phyloP scores from a whole-genome alignment of 2,329 filamentous ascomycete species.

The Aschersonia sp. region DNA sequence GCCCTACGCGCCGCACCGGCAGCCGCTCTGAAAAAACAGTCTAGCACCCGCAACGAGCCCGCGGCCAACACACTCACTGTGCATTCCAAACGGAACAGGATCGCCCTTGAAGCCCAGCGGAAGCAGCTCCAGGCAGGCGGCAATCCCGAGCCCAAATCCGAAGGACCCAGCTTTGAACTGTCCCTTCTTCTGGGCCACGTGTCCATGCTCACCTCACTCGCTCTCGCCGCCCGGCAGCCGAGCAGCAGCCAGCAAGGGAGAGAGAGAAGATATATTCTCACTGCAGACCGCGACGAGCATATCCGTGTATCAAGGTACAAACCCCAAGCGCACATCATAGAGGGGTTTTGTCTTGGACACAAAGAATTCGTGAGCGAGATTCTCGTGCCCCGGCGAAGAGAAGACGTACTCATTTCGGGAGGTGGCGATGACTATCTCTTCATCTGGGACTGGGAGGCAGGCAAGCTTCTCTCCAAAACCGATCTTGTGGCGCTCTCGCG shows the following conservation, averaged over 20 bases:
- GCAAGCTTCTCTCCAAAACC: constrained; percentile 36
- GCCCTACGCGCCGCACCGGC: constrained; percentile 3
- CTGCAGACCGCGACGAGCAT: constrained; percentile 50
- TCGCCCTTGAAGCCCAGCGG: constrained; percentile 44
- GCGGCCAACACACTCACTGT: constrained; percentile 45
- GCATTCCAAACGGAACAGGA: constrained; percentile 48
- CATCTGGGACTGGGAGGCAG: constrained; percentile 66
- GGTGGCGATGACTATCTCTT: constrained; percentile 71
- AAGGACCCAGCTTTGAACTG: constrained; percentile 49
- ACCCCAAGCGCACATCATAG: constrained; percentile 77
- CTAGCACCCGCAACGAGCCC: constrained; percentile 20
- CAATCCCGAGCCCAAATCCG: constrained; percentile 11
- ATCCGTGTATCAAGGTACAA: constrained; percentile 73
- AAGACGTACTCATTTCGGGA: constrained; percentile 63
- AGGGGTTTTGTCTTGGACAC: constrained; percentile 81
- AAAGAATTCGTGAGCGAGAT: constrained; percentile 70
- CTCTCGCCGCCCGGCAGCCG: constrained; percentile 23
- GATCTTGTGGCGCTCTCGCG: constrained; percentile 32
- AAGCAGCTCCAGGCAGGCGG: constrained; percentile 23
- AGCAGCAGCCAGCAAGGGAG: constrained; percentile 12
- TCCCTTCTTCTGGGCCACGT: constrained; percentile 81
- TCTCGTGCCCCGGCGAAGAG: constrained; percentile 41
- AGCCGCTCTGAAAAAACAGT: background rate
- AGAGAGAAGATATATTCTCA: constrained; percentile 35
- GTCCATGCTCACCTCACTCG: constrained; percentile 75